Evolutionary conservation across 176 grass and related monocot genomes (phyloP).

Genomic region (Oryza rufipogon): DNA sequence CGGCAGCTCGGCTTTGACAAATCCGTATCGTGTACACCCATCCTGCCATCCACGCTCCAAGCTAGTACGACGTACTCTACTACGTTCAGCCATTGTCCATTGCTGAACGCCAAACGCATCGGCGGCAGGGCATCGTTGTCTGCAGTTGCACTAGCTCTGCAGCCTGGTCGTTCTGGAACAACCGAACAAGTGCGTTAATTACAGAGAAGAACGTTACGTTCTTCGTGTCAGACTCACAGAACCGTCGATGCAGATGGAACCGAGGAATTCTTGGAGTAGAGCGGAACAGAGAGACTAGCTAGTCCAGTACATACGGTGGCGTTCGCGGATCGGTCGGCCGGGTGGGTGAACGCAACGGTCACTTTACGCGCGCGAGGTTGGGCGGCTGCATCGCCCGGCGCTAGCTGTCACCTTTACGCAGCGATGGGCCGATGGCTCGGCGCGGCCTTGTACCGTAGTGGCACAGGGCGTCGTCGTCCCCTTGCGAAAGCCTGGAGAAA

Average conservation of each 20-base stretch:
- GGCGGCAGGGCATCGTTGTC: neutral
- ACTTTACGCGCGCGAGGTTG: neutral
- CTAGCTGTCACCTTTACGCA: neutral
- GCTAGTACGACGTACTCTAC: neutral
- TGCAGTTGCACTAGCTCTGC: neutral
- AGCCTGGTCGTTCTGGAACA: neutral
- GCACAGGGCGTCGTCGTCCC: slow-evolving; percentile 4
- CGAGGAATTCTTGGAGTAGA: neutral
- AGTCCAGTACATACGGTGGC: too few relatives aligned
- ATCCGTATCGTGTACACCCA: neutral
- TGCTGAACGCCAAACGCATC: neutral
- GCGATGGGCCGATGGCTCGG: too few relatives aligned
- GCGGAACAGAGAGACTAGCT: neutral
- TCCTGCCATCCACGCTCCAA: neutral
- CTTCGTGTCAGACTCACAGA: neutral
- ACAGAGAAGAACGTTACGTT: neutral
- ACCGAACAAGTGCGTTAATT: neutral
- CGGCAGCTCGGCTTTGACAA: neutral
- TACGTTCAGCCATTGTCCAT: too few relatives aligned
- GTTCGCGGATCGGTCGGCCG: too few relatives aligned
- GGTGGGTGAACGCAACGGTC: slow-evolving; percentile 34
- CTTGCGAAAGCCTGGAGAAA: neutral
- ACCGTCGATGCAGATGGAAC: neutral
- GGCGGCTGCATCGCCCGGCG: too few relatives aligned
- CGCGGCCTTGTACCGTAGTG: slow-evolving; percentile 20